These are phyloP conservation scores for Elymus sibiricus DNA, from an alignment of 176 grass and related monocot genomes.

Conservation along the genomic window DNA sequence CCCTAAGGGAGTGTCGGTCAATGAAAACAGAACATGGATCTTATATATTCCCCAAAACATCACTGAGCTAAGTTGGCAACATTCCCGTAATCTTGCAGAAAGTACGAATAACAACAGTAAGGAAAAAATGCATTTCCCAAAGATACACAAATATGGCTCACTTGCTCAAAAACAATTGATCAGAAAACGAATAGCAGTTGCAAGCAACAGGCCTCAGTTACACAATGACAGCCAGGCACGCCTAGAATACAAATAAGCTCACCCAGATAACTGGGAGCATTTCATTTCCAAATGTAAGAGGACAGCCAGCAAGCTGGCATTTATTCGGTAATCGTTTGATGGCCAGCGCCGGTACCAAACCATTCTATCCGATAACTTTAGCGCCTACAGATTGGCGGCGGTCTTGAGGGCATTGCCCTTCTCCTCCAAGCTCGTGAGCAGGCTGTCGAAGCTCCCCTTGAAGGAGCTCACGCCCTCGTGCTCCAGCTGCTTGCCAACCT, in stretches of 20 bases:
- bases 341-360: background rate
- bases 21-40: background rate
- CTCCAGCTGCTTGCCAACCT: conserved; percentile 84
- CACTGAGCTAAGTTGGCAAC: background rate
- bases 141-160: background rate
- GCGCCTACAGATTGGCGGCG: conserved; percentile 35
- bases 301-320: conserved; percentile 28
- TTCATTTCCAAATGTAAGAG: conserved; percentile 19
- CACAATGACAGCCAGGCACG: conserved; percentile 4
- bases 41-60: background rate
- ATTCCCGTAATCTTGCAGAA: background rate
- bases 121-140: background rate
- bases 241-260: conserved; percentile 44
- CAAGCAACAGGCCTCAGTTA: conserved; percentile 34
- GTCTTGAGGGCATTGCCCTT: conserved; percentile 82
- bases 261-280: conserved; percentile 15
- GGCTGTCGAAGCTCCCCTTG: conserved; percentile 96
- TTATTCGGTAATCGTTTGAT: conserved; percentile 40
- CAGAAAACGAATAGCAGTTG: conserved; percentile 10
- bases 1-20: background rate
- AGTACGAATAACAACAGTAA: background rate
- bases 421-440: conserved; percentile 72
- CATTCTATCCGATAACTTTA: conserved; percentile 10
- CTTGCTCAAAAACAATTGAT: conserved; percentile 7
- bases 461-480: conserved; percentile 87